A percentile compares a stretch with the other conserved stretches of the same genome.
These are phyloP conservation scores for Neurospora terricola DNA, from an alignment of 495 filamentous ascomycete species.

Conservation along the genomic window DNA sequence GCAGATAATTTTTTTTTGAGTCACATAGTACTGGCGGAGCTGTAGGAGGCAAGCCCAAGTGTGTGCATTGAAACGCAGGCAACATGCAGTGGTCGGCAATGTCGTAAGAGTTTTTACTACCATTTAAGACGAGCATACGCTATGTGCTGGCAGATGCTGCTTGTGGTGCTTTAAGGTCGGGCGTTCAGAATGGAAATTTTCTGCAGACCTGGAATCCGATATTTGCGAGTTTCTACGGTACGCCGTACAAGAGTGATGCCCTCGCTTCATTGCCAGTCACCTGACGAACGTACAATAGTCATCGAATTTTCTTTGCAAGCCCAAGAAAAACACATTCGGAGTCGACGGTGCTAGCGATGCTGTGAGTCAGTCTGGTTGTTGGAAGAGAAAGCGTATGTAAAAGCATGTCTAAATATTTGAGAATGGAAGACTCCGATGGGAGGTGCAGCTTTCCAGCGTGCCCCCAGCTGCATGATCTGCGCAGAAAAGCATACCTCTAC, in stretches of 20 bases:
- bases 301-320: not conserved
- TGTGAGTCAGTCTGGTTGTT: not conserved
- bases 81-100: not conserved
- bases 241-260: too few relatives aligned
- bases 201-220: not conserved
- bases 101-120: not conserved
- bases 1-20: not conserved
- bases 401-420: not conserved
- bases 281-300: too few relatives aligned
- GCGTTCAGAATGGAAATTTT: not conserved
- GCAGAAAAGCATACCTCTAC: not conserved
- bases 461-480: not conserved
- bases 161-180: not conserved
- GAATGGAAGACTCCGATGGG: not conserved
- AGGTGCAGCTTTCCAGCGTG: not conserved
- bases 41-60: too few relatives aligned
- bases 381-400: not conserved
- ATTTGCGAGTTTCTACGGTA: too few relatives aligned
- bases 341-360: not conserved
- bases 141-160: not conserved
- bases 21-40: not conserved
- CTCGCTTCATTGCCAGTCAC: too few relatives aligned
- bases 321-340: not conserved
- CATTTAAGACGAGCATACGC: not conserved
- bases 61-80: too few relatives aligned